These are phyloP conservation scores for Camelina laxa DNA, from an alignment of 345 rosid species.

Conservation along the genomic window DNA sequence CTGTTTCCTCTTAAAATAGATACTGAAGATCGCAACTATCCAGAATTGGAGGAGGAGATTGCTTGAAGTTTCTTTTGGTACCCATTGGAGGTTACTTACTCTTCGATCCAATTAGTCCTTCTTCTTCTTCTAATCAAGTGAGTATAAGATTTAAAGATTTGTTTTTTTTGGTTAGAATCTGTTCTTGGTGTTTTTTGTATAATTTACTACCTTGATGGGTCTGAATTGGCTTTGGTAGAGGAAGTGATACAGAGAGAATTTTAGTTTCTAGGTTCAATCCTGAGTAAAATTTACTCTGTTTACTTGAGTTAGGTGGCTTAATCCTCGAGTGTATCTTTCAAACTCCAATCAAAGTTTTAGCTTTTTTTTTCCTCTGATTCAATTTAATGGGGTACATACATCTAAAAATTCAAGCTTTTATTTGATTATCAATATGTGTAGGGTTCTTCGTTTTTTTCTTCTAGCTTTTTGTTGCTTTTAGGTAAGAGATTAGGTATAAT, in stretches of 20 bases:
- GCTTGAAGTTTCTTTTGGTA: neutral
- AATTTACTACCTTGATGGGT: neutral
- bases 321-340: neutral
- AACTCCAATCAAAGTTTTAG: neutral
- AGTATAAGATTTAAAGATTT: neutral
- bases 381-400: constrained; percentile 24
- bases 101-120: neutral
- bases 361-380: constrained; percentile 8
- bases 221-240: constrained; percentile 16
- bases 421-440: constrained; percentile 35
- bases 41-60: constrained; percentile 7
- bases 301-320: neutral
- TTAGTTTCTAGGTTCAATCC: constrained; percentile 12
- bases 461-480: constrained; percentile 29
- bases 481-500: constrained; percentile 42
- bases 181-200: neutral
- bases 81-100: no score
- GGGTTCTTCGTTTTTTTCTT: constrained; percentile 37
- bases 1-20: neutral
- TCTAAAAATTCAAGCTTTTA: constrained; percentile 41
- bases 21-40: neutral
- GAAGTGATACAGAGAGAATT: constrained; percentile 6
- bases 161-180: neutral
- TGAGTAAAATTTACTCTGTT: constrained; percentile 18
- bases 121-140: neutral